These are phyloP conservation scores for Aristolochia fimbriata DNA, from an alignment of 164 flowering plant genomes.

Conservation along the genomic window DNA sequence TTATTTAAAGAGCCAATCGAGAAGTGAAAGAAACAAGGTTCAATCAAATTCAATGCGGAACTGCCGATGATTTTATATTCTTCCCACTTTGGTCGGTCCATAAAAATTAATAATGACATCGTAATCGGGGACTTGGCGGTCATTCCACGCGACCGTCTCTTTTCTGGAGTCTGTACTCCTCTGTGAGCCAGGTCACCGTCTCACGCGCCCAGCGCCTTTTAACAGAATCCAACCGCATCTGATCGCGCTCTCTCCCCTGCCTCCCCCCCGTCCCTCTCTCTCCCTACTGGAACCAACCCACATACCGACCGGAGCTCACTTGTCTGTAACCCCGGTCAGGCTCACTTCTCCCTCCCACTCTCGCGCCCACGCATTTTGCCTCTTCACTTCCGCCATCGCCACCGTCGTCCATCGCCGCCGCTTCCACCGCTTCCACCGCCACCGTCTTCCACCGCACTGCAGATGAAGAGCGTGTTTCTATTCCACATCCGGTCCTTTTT, in stretches of 20 bases:
- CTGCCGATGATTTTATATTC: too few species aligned
- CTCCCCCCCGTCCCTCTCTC: not conserved
- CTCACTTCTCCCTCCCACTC: slow-evolving; percentile 1
- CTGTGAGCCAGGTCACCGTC: not conserved
- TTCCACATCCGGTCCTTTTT: not conserved
- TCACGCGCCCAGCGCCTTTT: slow-evolving; percentile 4
- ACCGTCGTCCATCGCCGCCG: too few species aligned
- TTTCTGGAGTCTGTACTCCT: too few species aligned
- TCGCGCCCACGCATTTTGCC: not conserved
- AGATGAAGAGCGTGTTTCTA: slow-evolving; percentile 6
- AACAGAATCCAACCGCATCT: slow-evolving; percentile 5
- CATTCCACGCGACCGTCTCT: too few species aligned
- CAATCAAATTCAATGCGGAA: too few species aligned
- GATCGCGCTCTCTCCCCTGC: not conserved
- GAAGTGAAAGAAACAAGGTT: too few species aligned
- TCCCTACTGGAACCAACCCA: not conserved
- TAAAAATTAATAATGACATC: too few species aligned
- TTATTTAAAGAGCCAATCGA: too few species aligned
- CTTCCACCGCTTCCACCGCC: too few species aligned
- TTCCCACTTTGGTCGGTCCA: too few species aligned
- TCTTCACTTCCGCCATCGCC: not conserved
- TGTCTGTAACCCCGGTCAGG: slow-evolving; percentile 13
- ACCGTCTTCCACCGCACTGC: not conserved
- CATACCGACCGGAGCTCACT: not conserved
- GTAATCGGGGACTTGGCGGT: too few species aligned